Evolutionary conservation across 345 rosid genomes (phyloP).

Genomic region (Eucalyptus marginata): DNA sequence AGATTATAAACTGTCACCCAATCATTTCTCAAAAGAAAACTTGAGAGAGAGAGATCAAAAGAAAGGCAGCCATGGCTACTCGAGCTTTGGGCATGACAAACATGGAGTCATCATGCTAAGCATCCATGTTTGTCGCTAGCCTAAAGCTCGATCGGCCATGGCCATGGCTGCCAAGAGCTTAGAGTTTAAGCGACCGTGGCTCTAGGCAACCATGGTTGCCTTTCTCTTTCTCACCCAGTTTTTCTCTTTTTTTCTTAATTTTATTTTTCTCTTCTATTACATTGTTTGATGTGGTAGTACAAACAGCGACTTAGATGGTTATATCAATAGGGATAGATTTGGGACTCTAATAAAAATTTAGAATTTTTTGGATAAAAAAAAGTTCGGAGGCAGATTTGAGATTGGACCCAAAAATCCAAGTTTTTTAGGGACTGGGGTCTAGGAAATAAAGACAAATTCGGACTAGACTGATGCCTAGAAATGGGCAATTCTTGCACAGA

Average conservation of each 20-base stretch:
- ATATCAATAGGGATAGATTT: neutral
- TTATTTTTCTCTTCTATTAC: neutral
- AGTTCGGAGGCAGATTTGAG: neutral
- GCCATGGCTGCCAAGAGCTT: neutral
- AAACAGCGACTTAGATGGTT: neutral
- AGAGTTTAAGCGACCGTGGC: neutral
- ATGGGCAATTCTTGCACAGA: neutral
- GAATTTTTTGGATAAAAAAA: neutral
- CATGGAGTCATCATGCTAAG: neutral
- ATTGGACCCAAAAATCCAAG: neutral
- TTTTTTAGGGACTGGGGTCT: neutral
- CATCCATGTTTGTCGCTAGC: neutral
- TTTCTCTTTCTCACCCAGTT: neutral
- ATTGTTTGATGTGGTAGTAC: neutral
- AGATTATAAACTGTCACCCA: too few relatives aligned
- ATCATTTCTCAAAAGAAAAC: too few relatives aligned
- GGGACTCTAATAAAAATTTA: neutral
- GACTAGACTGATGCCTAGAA: neutral
- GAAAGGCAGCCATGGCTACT: neutral
- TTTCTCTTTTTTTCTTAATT: neutral
- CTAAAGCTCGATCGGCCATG: neutral
- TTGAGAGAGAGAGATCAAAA: too few relatives aligned
- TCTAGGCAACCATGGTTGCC: neutral
- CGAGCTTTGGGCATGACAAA: neutral
- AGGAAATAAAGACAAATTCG: neutral